Conservation (phyloP, 495 filamentous ascomycete genomes). For the Trichoderma reesei region DNA sequence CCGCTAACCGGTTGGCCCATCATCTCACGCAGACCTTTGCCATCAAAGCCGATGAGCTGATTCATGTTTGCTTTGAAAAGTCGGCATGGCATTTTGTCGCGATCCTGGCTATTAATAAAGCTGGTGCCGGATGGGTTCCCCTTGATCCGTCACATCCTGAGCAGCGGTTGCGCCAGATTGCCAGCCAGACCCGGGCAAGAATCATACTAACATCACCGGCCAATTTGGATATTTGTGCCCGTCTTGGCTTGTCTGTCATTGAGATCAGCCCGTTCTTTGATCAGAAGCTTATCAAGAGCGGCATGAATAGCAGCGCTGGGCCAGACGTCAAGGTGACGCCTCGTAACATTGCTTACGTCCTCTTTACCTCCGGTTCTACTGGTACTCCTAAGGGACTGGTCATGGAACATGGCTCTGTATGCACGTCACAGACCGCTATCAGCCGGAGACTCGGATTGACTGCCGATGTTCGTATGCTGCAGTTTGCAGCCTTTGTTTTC, state of each 20-base stretch:
- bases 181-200: neutral
- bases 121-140: constrained; percentile 3
- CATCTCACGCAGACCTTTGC: constrained; percentile 30
- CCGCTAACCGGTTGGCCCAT: constrained; percentile 25
- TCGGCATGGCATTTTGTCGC: constrained; percentile 38
- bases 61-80: constrained; percentile 50
- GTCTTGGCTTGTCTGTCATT: neutral
- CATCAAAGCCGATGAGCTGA: constrained; percentile 40
- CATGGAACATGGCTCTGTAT: constrained; percentile 31
- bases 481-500: constrained; percentile 41
- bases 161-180: constrained; percentile 28
- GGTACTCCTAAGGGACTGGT: constrained; percentile 38
- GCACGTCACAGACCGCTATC: constrained; percentile 14
- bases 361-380: constrained; percentile 47
- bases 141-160: constrained; percentile 36
- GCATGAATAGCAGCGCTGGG: neutral
- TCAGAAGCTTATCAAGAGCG: neutral
- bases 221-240: neutral
- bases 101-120: constrained; percentile 31
- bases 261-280: neutral
- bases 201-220: neutral
- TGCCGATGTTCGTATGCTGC: constrained; percentile 7
- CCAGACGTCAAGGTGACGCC: constrained; percentile 36
- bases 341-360: constrained; percentile 36
- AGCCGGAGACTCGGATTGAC: neutral